A percentile compares a stretch with the other conserved stretches of the same genome.
These are phyloP conservation scores for Termitomyces titanicus DNA, from an alignment of 768 basidiomycete genomes.

Conservation along the genomic window DNA sequence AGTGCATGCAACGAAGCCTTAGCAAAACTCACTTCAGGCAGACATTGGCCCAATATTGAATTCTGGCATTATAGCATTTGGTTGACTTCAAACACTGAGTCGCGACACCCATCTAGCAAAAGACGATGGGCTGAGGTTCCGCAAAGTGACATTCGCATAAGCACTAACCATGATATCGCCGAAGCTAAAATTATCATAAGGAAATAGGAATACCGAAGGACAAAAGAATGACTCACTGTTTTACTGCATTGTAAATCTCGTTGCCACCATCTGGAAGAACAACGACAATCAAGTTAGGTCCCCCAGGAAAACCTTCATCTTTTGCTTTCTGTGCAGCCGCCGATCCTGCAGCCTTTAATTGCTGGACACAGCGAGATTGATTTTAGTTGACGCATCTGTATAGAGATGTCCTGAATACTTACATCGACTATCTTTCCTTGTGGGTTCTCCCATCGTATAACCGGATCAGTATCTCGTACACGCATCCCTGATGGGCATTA, in stretches of 20 bases:
- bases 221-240: slow-evolving; percentile 53
- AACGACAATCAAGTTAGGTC: slow-evolving; percentile 61
- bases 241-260: slow-evolving; percentile 73
- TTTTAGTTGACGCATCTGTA: neutral
- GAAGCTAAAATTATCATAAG: slow-evolving; percentile 27
- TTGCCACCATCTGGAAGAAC: slow-evolving; percentile 70
- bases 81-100: slow-evolving; percentile 73
- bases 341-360: slow-evolving; percentile 48
- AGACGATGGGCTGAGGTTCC: neutral
- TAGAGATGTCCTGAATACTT: slow-evolving; percentile 11
- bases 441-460: slow-evolving; percentile 53
- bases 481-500: slow-evolving; percentile 46
- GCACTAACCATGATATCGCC: slow-evolving; percentile 45
- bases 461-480: slow-evolving; percentile 40
- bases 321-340: slow-evolving; percentile 36
- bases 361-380: slow-evolving; percentile 16
- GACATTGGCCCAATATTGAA: slow-evolving; percentile 81
- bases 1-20: neutral
- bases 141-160: neutral
- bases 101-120: slow-evolving; percentile 61
- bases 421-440: slow-evolving; percentile 49
- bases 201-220: slow-evolving; percentile 9
- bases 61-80: slow-evolving; percentile 62
- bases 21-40: slow-evolving; percentile 60
- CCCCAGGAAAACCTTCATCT: slow-evolving; percentile 24